A percentile compares a stretch with the other conserved stretches of the same genome.
phyloP scores from a whole-genome alignment of 208 protist species.

The Crithidia expoeki region DNA sequence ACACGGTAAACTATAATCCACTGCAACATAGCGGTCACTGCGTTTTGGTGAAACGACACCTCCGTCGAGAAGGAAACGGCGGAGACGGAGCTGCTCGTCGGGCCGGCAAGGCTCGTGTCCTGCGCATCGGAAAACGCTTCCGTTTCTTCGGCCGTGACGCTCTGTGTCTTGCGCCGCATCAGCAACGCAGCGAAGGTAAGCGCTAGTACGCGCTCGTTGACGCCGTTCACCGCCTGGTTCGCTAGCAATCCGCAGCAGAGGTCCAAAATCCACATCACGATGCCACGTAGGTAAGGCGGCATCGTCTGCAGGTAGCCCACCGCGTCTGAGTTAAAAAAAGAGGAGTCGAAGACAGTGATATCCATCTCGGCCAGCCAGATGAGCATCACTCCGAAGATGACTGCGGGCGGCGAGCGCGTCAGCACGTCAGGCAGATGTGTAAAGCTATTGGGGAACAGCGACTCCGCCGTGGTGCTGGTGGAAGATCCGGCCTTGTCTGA shows the following conservation, averaged over 20 bases:
- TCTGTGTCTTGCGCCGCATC: slow-evolving; percentile 32
- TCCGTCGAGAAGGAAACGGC: slow-evolving; percentile 38
- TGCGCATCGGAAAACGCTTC: slow-evolving; percentile 34
- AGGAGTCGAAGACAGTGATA: slow-evolving; percentile 64
- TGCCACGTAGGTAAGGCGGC: slow-evolving; percentile 63
- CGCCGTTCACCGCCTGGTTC: slow-evolving; percentile 66
- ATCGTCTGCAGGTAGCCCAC: slow-evolving; percentile 78
- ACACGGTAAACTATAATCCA: slow-evolving; percentile 71
- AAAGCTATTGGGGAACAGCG: slow-evolving; percentile 68
- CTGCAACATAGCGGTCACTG: slow-evolving; percentile 63
- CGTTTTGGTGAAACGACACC: slow-evolving; percentile 50
- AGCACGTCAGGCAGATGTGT: slow-evolving; percentile 70
- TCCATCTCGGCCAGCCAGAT: slow-evolving; percentile 79
- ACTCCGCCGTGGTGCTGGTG: slow-evolving; percentile 31
- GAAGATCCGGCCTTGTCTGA: slow-evolving; percentile 56
- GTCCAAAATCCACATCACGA: slow-evolving; percentile 78
- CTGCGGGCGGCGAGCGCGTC: slow-evolving; percentile 66
- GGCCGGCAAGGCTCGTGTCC: background rate
- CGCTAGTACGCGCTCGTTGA: slow-evolving; percentile 63
- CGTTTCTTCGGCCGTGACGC: slow-evolving; percentile 11
- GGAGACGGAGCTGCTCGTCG: slow-evolving; percentile 6
- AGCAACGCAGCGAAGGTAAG: slow-evolving; percentile 82
- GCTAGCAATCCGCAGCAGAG: slow-evolving; percentile 70
- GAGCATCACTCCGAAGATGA: slow-evolving; percentile 71
- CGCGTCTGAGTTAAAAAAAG: slow-evolving; percentile 66